Evolutionary conservation across 2,329 filamentous ascomycete genomes (phyloP).

Genomic region (Stagonosporopsis cucurbitacearum): DNA sequence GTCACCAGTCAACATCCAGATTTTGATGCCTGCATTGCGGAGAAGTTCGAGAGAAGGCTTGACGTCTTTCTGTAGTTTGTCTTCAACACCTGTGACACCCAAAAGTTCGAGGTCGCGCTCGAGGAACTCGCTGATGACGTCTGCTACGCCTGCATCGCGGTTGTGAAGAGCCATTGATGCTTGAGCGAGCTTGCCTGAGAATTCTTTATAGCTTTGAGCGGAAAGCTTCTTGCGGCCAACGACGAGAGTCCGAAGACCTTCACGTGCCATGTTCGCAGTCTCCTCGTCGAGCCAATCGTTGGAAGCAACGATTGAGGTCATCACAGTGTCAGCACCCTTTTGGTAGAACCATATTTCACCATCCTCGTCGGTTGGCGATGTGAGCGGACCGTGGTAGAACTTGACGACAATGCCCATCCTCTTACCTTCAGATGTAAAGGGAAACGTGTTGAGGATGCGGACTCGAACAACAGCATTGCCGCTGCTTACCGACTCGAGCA

Average conservation of each 20-base stretch:
- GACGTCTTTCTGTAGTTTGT: constrained; percentile 93
- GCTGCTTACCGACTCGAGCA: constrained; percentile 77
- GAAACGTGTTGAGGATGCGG: constrained; percentile 90
- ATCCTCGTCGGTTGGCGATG: constrained; percentile 57
- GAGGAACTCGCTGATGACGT: constrained; percentile 78
- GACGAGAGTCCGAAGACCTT: constrained; percentile 91
- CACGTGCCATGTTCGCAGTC: constrained; percentile 98
- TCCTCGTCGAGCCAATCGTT: constrained; percentile 99
- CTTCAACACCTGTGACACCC: constrained; percentile 97
- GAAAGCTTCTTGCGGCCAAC: constrained; percentile 91
- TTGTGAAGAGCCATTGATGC: constrained; percentile 81
- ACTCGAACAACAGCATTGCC: constrained; percentile 80
- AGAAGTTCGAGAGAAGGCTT: constrained; percentile 94
- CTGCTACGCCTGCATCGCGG: constrained; percentile 81
- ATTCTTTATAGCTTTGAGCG: constrained; percentile 78
- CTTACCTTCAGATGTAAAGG: constrained; percentile 97
- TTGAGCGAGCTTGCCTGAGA: constrained; percentile 74
- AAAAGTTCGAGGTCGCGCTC: constrained; percentile 90
- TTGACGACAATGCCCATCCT: constrained; percentile 97
- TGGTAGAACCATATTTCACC: constrained; percentile 98
- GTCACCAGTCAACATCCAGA: constrained; percentile 99
- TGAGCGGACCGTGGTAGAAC: constrained; percentile 62
- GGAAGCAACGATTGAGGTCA: constrained; percentile 91
- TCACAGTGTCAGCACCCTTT: constrained; percentile 97
- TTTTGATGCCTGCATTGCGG: constrained; percentile 96